These are phyloP conservation scores for Populus ilicifolia DNA, from an alignment of 345 rosid species.

Conservation along the genomic window DNA sequence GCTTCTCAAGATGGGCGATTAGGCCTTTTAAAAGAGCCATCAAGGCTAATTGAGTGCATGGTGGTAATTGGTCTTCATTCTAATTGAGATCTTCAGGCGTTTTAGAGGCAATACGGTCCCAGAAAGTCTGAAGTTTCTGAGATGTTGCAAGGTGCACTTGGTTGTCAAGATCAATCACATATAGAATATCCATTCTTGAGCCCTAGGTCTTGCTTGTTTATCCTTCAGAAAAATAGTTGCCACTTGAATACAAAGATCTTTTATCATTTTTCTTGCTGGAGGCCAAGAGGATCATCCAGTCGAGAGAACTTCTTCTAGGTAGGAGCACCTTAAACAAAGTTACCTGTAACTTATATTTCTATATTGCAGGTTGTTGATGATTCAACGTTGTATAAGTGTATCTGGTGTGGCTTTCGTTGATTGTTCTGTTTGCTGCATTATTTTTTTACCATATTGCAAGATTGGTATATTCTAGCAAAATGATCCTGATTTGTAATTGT, in stretches of 20 bases:
- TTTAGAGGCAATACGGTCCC: constrained; percentile 54
- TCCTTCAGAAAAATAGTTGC: constrained; percentile 81
- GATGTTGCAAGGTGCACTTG: constrained; percentile 48
- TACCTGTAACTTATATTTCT: constrained; percentile 88
- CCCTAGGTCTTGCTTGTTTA: constrained; percentile 95
- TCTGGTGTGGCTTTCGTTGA: too few relatives aligned
- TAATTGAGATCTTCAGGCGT: constrained; percentile 73
- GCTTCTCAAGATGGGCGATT: not conserved
- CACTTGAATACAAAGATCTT: constrained; percentile 81
- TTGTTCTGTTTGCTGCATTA: too few relatives aligned
- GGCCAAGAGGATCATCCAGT: constrained; percentile 91
- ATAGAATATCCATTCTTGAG: constrained; percentile 65
- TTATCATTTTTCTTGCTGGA: constrained; percentile 88
- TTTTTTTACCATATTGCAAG: too few relatives aligned
- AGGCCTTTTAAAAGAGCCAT: constrained; percentile 69
- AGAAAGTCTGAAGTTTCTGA: constrained; percentile 66
- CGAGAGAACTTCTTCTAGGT: constrained; percentile 73
- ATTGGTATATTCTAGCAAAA: too few relatives aligned
- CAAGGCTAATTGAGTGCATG: constrained; percentile 87
- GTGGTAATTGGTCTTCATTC: constrained; percentile 95
- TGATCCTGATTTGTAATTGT: too few relatives aligned
- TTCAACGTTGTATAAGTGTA: constrained; percentile 85
- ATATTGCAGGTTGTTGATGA: constrained; percentile 87
- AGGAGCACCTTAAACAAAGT: constrained; percentile 91
- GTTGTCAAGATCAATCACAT: constrained; percentile 60